Evolutionary conservation across 2,329 filamentous ascomycete species (phyloP).

Genomic region (Ophiostoma populinum): DNA sequence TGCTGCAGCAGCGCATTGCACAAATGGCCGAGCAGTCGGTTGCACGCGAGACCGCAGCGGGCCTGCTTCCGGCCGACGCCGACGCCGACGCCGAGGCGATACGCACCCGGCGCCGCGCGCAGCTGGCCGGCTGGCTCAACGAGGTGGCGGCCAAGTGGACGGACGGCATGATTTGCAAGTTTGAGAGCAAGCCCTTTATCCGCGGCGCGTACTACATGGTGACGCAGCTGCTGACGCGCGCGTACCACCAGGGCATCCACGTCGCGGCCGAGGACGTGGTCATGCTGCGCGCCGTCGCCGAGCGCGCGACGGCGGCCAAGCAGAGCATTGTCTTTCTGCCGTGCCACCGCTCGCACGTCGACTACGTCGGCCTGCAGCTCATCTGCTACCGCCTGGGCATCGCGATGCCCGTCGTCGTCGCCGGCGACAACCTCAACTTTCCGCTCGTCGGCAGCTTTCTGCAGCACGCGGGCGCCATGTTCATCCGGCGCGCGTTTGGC

Average conservation of each 20-base stretch:
- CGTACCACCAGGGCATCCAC: conserved; percentile 94
- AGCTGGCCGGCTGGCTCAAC: conserved; percentile 55
- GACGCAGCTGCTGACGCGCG: conserved; percentile 76
- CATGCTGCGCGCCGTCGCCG: conserved; percentile 62
- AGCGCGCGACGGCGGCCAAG: conserved; percentile 67
- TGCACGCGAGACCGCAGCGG: conserved; percentile 59
- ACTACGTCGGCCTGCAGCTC: conserved; percentile 87
- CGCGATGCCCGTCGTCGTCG: conserved; percentile 76
- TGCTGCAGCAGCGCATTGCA: conserved; percentile 57
- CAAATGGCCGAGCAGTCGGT: conserved; percentile 63
- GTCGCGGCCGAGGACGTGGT: conserved; percentile 89
- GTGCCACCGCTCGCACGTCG: conserved; percentile 86
- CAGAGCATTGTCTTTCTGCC: conserved; percentile 94
- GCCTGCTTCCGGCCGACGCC: conserved; percentile 36
- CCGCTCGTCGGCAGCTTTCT: conserved; percentile 78
- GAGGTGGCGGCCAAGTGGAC: conserved; percentile 77
- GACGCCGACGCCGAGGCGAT: conserved; percentile 24
- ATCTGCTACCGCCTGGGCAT: conserved; percentile 91
- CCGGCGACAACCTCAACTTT: conserved; percentile 92
- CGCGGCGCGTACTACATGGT: conserved; percentile 76
- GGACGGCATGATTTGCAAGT: conserved; percentile 96
- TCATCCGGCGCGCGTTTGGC: conserved; percentile 82
- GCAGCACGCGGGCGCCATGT: conserved; percentile 95
- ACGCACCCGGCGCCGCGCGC: conserved; percentile 35
- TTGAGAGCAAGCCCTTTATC: conserved; percentile 89